Conservation (phyloP, 2,329 filamentous ascomycete species). For the Scortechinia acanthostroma region DNA sequence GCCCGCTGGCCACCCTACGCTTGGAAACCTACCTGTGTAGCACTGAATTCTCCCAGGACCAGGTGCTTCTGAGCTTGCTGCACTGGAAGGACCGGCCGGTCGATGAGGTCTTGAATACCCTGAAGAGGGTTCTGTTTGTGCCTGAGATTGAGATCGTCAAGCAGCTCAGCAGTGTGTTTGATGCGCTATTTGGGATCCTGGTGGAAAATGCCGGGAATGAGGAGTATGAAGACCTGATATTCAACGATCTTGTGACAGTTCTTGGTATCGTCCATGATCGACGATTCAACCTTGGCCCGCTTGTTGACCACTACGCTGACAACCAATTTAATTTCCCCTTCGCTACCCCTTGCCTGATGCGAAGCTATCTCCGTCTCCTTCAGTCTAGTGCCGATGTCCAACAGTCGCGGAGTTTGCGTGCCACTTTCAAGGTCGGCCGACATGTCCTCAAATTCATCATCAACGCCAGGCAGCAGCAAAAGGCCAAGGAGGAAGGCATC, state of each 20-base stretch:
- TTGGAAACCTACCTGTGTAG: conserved; percentile 86
- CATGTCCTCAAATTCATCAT: conserved; percentile 94
- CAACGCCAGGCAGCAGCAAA: conserved; percentile 78
- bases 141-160: conserved; percentile 98
- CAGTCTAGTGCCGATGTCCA: conserved; percentile 77
- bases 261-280: conserved; percentile 90
- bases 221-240: conserved; percentile 86
- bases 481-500: conserved; percentile 79
- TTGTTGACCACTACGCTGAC: conserved; percentile 87
- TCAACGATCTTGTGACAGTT: conserved; percentile 81
- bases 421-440: conserved; percentile 88
- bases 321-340: conserved; percentile 88
- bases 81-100: conserved; percentile 76
- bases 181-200: conserved; percentile 83
- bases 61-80: conserved; percentile 73
- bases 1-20: conserved; percentile 71
- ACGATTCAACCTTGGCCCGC: conserved; percentile 80
- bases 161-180: conserved; percentile 79
- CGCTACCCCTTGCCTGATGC: conserved; percentile 78
- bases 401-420: conserved; percentile 74
- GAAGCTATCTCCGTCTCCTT: conserved; percentile 78
- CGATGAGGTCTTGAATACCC: conserved; percentile 64
- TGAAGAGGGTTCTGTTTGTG: conserved; percentile 84
- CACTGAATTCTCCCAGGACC: conserved; percentile 88
- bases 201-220: conserved; percentile 87